phyloP scores from a whole-genome alignment of 208 protist species.

The Leptomonas seymouri region DNA sequence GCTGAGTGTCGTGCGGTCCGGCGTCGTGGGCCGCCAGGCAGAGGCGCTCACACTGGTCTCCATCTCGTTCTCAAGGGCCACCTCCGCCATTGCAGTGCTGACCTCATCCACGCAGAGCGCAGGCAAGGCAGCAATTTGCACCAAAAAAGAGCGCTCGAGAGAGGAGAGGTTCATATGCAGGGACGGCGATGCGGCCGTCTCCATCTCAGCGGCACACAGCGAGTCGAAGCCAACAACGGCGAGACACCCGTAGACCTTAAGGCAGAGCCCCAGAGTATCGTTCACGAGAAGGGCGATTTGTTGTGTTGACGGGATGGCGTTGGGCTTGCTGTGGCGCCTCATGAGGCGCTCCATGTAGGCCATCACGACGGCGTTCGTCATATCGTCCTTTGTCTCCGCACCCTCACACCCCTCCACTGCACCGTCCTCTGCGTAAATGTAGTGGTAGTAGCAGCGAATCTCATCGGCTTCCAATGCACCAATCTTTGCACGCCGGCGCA shows the following conservation, averaged over 20 bases:
- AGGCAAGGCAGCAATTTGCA: constrained; percentile 67
- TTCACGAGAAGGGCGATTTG: constrained; percentile 37
- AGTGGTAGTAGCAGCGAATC: constrained; percentile 39
- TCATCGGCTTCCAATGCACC: constrained; percentile 22
- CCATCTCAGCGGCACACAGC: constrained; percentile 22
- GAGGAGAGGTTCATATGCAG: constrained; percentile 43
- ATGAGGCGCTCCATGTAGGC: constrained; percentile 30
- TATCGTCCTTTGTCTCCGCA: constrained; percentile 1
- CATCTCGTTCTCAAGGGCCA: constrained; percentile 32
- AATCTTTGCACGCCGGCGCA: constrained; percentile 31
- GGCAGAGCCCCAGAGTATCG: constrained; percentile 44
- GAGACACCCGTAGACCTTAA: constrained; percentile 75
- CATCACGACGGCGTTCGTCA: constrained; percentile 19
- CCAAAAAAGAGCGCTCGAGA: constrained; percentile 59
- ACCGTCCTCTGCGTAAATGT: constrained; percentile 17
- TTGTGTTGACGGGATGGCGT: constrained; percentile 17
- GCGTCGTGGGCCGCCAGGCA: constrained; percentile 48
- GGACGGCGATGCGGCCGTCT: constrained; percentile 13
- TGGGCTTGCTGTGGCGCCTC: constrained; percentile 1
- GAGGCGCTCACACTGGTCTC: not conserved
- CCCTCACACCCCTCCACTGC: not conserved
- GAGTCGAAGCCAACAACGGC: constrained; percentile 48
- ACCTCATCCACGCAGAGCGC: constrained; percentile 79
- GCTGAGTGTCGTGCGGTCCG: constrained; percentile 46
- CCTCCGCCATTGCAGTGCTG: constrained; percentile 67